Percentiles rank a stretch among this genome's conserved stretches.
Evolutionary conservation across 257 asterid genomes (phyloP).

Genomic region (Avicennia marina): DNA sequence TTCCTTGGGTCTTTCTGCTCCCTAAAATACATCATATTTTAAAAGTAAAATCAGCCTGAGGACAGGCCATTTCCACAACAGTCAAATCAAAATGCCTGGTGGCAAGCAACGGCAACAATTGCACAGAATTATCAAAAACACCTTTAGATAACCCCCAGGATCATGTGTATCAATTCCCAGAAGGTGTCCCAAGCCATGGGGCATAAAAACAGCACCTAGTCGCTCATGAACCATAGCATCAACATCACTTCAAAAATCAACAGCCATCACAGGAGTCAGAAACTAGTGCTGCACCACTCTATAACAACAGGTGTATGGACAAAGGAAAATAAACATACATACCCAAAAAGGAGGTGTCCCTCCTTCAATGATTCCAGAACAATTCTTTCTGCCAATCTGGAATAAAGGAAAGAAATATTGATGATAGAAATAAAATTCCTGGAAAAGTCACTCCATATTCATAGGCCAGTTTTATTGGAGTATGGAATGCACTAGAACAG

Average conservation of each 20-base stretch:
- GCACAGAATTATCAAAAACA: slow-evolving; percentile 17
- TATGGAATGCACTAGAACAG: neutral
- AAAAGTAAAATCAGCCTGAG: slow-evolving; percentile 9
- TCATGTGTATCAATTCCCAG: slow-evolving; percentile 97
- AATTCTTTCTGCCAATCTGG: slow-evolving; percentile 78
- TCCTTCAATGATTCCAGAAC: slow-evolving; percentile 66
- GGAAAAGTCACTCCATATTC: neutral
- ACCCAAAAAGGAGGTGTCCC: slow-evolving; percentile 77
- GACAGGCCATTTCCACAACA: slow-evolving; percentile 1
- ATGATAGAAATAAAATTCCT: slow-evolving; percentile 9
- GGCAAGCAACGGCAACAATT: neutral
- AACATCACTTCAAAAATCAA: slow-evolving; percentile 51
- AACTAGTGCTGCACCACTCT: neutral
- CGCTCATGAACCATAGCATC: slow-evolving; percentile 72
- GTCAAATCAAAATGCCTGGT: slow-evolving; percentile 1
- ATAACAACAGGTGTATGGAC: neutral
- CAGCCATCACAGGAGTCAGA: slow-evolving; percentile 11
- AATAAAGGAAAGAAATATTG: slow-evolving; percentile 17
- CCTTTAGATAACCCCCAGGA: slow-evolving; percentile 94
- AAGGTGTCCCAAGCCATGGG: slow-evolving; percentile 97
- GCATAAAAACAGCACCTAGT: slow-evolving; percentile 87
- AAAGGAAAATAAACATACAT: slow-evolving; percentile 19
- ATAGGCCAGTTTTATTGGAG: neutral
- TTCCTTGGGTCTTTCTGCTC: slow-evolving; percentile 74
- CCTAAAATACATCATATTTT: slow-evolving; percentile 40